Base-by-base conservation (phyloP, 176 grass and related monocot genomes). In the Saccharum spontaneum region DNA sequence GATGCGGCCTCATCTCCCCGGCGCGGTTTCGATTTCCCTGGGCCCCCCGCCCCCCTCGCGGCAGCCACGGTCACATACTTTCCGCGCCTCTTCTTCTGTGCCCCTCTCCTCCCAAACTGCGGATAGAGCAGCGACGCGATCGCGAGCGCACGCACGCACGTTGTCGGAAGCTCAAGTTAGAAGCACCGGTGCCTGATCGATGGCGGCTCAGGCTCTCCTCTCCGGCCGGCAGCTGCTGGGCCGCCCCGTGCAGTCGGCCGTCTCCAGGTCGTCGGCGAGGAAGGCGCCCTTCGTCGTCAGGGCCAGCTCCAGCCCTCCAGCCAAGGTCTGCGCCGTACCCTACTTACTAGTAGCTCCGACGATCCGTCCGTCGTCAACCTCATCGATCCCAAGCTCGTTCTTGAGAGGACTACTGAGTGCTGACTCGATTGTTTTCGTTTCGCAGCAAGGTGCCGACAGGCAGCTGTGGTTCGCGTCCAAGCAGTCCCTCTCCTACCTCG, bases 401-500 rank as follows among this genome's bases (percentile, higher is more conserved):
- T 49, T 7, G 12, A 8, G 15, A 78, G 54, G 20, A 57, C 66
- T 38, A 8, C 18, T 20, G 17, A 10, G 1, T 39, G 6, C 23
- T 63, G 31, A 54, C 22, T 67, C 52, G 9, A 61, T 65, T 28
- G 2, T 16, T 38, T 62, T 67, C 0, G 17, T 45, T 67, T 69
- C 68, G 63, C 97, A 98, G 93, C 97, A 98, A 98, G 85, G 87
- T 45, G 85, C 85, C 44, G 75, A 95, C 84, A 92, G 97, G 78
- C 97, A 95, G 88, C 88, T 98, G 24, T 98, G 89, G 97, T 98
- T 98, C 70, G 97, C 97, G 16, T 98, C 97, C 86, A 98, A 92
- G 82, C 97, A 98, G 66, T 98, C 93, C 39, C 91, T 98, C 78
- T 72, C 74, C 68, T 98, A 98, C 88, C 83, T 98, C 9, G 91